Percentiles rank a stretch among this genome's conserved stretches.
These are phyloP conservation scores for Antitrichia curtipendula DNA, from an alignment of 225 moss, liverwort and hornwort genomes.

Conservation along the genomic window DNA sequence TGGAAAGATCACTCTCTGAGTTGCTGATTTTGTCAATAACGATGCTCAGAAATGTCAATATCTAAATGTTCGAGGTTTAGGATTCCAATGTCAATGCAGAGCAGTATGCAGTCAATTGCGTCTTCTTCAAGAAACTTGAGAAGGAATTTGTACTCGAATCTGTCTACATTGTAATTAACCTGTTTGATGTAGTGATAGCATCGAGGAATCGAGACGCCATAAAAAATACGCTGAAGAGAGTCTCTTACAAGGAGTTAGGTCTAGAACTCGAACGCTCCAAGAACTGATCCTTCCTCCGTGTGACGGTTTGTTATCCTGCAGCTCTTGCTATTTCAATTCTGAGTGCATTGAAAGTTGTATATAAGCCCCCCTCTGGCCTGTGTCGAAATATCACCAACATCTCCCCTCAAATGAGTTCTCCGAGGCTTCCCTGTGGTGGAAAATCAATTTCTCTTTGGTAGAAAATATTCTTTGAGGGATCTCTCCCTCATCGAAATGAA, in stretches of 20 bases:
- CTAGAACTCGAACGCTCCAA: background rate
- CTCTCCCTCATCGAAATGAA: too few species aligned
- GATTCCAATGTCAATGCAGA: background rate
- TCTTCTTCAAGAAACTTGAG: background rate
- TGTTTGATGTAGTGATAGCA: background rate
- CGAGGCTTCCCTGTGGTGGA: too few species aligned
- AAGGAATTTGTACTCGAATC: background rate
- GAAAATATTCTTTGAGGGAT: too few species aligned
- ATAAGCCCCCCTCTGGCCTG: too few species aligned
- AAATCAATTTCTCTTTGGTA: too few species aligned
- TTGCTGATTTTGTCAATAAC: background rate
- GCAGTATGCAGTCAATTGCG: background rate
- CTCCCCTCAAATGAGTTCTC: background rate
- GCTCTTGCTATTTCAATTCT: background rate
- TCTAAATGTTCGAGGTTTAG: background rate
- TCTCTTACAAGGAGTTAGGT: background rate
- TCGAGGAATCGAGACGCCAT: background rate
- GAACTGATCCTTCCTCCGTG: background rate
- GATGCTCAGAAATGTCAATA: background rate
- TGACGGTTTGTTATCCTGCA: background rate
- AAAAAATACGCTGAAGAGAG: background rate
- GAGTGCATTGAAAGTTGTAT: background rate
- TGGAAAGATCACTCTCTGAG: background rate
- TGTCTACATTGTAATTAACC: background rate
- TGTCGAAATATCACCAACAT: background rate